phyloP scores from a whole-genome alignment of 2,329 filamentous ascomycete species.

The Ploettnerulaceae sp. region DNA sequence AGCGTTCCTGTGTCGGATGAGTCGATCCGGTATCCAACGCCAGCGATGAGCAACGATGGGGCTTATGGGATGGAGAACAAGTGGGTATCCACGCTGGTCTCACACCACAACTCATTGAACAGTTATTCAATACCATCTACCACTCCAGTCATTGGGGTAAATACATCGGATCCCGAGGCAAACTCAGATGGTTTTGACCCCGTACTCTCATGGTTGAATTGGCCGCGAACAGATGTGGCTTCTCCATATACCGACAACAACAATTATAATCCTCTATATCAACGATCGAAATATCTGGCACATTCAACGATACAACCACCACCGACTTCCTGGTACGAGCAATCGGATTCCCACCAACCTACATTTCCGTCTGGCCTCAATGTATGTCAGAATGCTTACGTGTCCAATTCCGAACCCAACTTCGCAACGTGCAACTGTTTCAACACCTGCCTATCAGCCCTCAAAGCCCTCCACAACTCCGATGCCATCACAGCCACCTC shows the following conservation, averaged over 20 bases:
- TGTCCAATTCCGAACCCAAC: conserved; percentile 5
- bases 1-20: conserved; percentile 11
- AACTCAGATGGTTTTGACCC: conserved; percentile 19
- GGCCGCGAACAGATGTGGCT: conserved; percentile 6
- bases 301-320: conserved; percentile 12
- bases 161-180: conserved; percentile 14
- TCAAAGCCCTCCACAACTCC: conserved; percentile 44
- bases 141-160: conserved; percentile 8
- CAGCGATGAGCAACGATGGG: conserved; percentile 5
- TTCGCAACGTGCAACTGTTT: conserved; percentile 42
- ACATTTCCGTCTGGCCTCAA: not conserved
- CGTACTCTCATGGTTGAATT: conserved; percentile 7
- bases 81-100: conserved; percentile 9
- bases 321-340: conserved; percentile 18
- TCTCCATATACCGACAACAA: conserved; percentile 12
- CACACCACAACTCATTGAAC: conserved; percentile 4
- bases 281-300: conserved; percentile 14
- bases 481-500: conserved; percentile 37
- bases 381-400: conserved; percentile 3
- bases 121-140: conserved; percentile 14
- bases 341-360: conserved; percentile 11
- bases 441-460: conserved; percentile 42
- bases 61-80: conserved; percentile 17
- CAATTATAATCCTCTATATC: conserved; percentile 1
- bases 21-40: conserved; percentile 5